Evolutionary conservation across 257 asterid genomes (phyloP), one percentile per base, ranked within the genome.

Genomic region (Jacaranda mimosifolia): DNA sequence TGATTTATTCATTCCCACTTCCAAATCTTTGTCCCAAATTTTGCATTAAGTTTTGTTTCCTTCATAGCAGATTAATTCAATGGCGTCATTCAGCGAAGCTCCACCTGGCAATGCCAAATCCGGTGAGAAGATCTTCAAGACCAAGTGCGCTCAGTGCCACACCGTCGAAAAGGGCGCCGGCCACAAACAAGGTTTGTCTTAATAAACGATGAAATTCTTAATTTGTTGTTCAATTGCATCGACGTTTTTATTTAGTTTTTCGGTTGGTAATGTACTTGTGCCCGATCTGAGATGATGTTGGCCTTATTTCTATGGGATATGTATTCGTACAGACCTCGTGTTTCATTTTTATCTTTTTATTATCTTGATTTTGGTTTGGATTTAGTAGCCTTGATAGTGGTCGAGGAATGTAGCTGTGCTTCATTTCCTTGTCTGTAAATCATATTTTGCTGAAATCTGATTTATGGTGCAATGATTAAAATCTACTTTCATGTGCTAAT

Each of bases 91-190:
- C 81, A 78, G 19, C 15, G 86, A 85, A 79, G 97, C 97, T 26
- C 97, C 97, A 8, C 84, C 92, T 0, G 97, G 97, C 42, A 62
- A 77, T 73, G 35, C 46, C n/a, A 80, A 77, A 58, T 42, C 81
- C 48, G 97, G 97, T 36, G 97, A 86, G 82, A 91, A 91, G 80
- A 89, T 87, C 85, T 91, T 87, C 88, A 89, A 82, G 79, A 85
- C 88, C 5, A 89, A 91, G 77, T 91, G 97, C 67, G 94, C 97
- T 66, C 94, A 89, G 75, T 91, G 97, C 73, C 97, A 91, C 77
- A 91, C 92, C 80, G 92, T 89, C 69, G 97, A 89, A 0, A 89
- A 91, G 84, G 94, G 97, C 82, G 91, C 92, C 19, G 94, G 91
- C 68, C 97, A 91, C 87, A 91, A 91, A 69, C 97, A 91, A 86